A percentile compares a stretch with the other conserved stretches of the same genome.
Conservation (phyloP, 352 stramenopile species). For the Pythium myriotylum region DNA sequence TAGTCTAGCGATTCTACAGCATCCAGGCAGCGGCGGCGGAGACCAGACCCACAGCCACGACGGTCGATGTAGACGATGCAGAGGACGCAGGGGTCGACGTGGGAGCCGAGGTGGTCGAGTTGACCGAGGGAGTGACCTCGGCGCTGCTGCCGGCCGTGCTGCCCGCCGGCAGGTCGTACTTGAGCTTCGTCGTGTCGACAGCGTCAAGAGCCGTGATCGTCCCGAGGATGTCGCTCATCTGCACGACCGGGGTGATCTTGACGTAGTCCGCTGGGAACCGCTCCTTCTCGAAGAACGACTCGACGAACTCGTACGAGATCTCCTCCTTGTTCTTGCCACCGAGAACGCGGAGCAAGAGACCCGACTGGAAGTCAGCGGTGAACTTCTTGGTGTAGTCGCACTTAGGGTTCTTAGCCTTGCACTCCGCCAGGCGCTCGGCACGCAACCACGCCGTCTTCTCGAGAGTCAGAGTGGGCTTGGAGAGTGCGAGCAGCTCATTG, state of each 20-base stretch:
- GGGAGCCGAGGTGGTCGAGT: neutral
- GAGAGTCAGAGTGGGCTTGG: constrained; percentile 8
- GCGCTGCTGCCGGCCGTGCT: neutral
- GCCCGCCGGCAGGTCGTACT: neutral
- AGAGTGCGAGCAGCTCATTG: constrained; percentile 32
- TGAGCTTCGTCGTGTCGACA: constrained; percentile 9
- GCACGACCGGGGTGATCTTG: constrained; percentile 21
- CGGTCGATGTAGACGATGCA: neutral
- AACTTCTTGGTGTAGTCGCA: constrained; percentile 18
- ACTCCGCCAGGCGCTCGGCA: constrained; percentile 8
- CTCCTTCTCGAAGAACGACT: constrained; percentile 37
- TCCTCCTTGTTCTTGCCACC: constrained; percentile 26
- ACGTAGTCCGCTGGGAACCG: constrained; percentile 29
- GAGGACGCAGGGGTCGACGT: neutral
- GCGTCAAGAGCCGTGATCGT: neutral
- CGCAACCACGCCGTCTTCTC: constrained; percentile 23
- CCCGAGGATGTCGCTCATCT: constrained; percentile 12
- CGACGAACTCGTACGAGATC: constrained; percentile 24
- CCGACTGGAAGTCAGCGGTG: constrained; percentile 33
- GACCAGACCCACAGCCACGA: neutral
- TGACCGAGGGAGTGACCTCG: neutral
- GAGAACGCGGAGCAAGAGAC: constrained; percentile 33
- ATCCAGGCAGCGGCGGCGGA: neutral
- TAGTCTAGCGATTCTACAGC: too few relatives aligned
- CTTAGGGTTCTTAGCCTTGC: constrained; percentile 15